phyloP scores from a whole-genome alignment of 805 yeast species.

The Cyberlindnera subsufficiens region DNA sequence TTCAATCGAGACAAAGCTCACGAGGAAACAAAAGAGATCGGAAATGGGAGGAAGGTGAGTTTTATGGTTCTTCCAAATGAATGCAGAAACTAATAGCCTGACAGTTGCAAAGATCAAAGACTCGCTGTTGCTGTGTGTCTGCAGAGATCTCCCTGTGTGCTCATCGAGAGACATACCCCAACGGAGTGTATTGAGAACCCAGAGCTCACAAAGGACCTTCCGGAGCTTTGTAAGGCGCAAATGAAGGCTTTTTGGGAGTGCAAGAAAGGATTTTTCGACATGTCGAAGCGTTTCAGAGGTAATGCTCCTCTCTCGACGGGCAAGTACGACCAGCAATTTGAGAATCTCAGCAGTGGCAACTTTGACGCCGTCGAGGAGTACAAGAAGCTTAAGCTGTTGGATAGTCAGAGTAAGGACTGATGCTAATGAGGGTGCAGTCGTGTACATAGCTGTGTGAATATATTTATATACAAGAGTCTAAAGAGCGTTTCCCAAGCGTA shows the following conservation, averaged over 20 bases:
- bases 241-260: constrained; percentile 86
- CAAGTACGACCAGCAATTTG: constrained; percentile 82
- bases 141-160: constrained; percentile 94
- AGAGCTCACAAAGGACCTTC: constrained; percentile 66
- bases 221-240: constrained; percentile 83
- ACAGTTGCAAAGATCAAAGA: constrained; percentile 88
- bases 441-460: neutral
- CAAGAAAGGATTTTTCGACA: constrained; percentile 84
- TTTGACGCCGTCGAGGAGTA: constrained; percentile 80
- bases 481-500: constrained; percentile 26
- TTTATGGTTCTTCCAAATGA: neutral
- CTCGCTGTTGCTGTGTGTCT: constrained; percentile 94
- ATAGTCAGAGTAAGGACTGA: constrained; percentile 40
- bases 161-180: constrained; percentile 85
- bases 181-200: constrained; percentile 83
- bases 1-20: neutral
- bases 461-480: neutral
- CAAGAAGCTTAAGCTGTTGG: constrained; percentile 58
- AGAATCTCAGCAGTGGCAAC: constrained; percentile 71
- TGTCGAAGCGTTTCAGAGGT: constrained; percentile 87
- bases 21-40: neutral
- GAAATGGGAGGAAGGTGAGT: constrained; percentile 49
- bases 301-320: constrained; percentile 94
- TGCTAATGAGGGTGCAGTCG: neutral
- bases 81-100: neutral